These are phyloP conservation scores for Takashimella koratensis DNA, from an alignment of 1,284 basidiomycete species.

Conservation along the genomic window DNA sequence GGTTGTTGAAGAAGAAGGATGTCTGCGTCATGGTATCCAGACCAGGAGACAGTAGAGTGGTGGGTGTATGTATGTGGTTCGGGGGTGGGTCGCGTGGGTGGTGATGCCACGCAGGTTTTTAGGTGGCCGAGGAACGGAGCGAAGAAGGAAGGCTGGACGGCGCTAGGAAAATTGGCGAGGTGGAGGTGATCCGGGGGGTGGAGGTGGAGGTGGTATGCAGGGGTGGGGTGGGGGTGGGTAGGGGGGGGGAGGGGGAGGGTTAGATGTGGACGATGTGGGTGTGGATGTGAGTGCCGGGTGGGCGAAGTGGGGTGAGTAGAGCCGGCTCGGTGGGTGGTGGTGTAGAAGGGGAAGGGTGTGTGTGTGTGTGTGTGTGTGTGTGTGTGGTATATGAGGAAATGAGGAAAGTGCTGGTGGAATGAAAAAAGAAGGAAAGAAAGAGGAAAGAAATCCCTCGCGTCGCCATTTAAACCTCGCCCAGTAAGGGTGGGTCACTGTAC, in stretches of 20 bases:
- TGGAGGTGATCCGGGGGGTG: neutral
- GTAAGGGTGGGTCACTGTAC: no score
- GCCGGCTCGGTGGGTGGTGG: neutral
- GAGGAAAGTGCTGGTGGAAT: neutral
- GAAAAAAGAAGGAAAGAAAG: neutral
- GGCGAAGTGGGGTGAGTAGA: neutral
- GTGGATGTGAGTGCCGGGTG: neutral
- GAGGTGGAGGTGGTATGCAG: neutral
- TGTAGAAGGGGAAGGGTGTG: neutral
- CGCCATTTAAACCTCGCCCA: neutral
- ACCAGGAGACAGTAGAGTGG: neutral
- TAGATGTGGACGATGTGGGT: neutral
- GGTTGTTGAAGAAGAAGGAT: conserved; percentile 14
- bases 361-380: neutral
- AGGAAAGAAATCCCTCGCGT: neutral
- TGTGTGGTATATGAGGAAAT: neutral
- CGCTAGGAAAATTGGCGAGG: neutral
- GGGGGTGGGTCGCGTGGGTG: neutral
- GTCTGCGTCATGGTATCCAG: conserved; percentile 21
- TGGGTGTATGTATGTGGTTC: neutral
- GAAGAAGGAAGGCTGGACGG: neutral
- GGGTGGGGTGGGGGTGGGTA: neutral
- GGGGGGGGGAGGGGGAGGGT: neutral
- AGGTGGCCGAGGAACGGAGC: neutral
- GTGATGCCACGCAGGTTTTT: neutral